Evolutionary conservation across 2,329 filamentous ascomycete genomes (phyloP).

Genomic region (Colletotrichum euphorbiae): DNA sequence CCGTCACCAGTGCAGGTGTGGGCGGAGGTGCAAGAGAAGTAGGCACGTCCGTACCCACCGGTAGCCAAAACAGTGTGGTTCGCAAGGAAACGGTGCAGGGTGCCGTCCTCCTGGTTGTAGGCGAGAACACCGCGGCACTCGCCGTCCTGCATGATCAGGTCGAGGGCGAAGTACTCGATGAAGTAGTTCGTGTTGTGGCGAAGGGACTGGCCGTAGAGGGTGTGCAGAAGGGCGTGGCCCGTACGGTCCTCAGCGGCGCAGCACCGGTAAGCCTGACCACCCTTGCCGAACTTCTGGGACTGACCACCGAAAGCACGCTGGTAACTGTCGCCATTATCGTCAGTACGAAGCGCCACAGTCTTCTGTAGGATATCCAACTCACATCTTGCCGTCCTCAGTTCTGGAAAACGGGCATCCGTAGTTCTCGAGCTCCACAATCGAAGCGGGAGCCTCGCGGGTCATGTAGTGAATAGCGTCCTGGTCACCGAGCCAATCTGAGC

Average conservation of each 20-base stretch:
- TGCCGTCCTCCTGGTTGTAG: constrained; percentile 99
- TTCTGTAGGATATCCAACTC: constrained; percentile 48
- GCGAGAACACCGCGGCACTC: constrained; percentile 96
- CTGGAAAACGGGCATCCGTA: constrained; percentile 97
- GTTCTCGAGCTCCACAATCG: constrained; percentile 94
- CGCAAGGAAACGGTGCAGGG: constrained; percentile 94
- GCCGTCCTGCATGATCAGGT: constrained; percentile 97
- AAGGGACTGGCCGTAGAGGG: constrained; percentile 96
- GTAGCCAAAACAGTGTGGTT: constrained; percentile 98
- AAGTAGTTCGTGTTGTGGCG: constrained; percentile 99
- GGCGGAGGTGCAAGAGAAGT: constrained; percentile 98
- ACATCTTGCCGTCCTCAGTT: constrained; percentile 97
- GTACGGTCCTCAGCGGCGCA: constrained; percentile 97
- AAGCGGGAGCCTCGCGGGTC: constrained; percentile 92
- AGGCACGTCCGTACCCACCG: constrained; percentile 96
- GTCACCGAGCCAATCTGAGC: constrained; percentile 96
- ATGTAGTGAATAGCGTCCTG: constrained; percentile 99
- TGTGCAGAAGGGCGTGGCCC: constrained; percentile 97
- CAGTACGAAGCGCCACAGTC: constrained; percentile 36
- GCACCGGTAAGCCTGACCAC: constrained; percentile 97
- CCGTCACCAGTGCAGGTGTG: constrained; percentile 99
- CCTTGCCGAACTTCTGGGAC: constrained; percentile 94
- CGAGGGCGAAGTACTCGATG: constrained; percentile 98
- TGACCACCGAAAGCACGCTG: constrained; percentile 99
- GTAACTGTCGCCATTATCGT: constrained; percentile 69